Conservation (phyloP, 179 eudicot genomes). For the Sideroxylon spinosum region DNA sequence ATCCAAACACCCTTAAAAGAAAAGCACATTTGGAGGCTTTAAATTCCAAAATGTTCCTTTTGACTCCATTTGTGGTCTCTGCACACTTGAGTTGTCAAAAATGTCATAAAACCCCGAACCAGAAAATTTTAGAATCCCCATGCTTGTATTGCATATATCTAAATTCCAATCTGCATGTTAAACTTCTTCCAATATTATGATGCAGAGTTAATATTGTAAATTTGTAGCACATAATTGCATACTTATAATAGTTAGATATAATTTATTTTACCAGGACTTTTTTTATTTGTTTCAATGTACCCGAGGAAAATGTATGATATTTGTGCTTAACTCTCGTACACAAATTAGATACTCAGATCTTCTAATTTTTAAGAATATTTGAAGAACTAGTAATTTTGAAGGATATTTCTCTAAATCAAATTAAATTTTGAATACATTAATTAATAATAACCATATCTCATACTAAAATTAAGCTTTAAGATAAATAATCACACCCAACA, state of each 20-base stretch:
- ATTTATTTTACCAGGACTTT: too few species aligned
- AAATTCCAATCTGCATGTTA: not conserved
- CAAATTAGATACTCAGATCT: too few species aligned
- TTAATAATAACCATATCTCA: too few species aligned
- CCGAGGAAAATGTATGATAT: too few species aligned
- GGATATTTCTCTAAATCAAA: too few species aligned
- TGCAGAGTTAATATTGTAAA: conserved; percentile 3
- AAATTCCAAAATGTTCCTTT: conserved; percentile 24
- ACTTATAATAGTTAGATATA: conserved; percentile 15
- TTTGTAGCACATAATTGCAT: not conserved
- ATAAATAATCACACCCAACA: too few species aligned
- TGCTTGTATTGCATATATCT: conserved; percentile 15
- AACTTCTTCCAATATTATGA: not conserved
- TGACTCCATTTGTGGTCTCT: conserved; percentile 30
- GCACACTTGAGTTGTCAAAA: conserved; percentile 32
- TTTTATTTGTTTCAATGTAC: too few species aligned
- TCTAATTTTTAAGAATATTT: too few species aligned
- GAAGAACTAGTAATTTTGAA: too few species aligned
- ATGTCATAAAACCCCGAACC: conserved; percentile 28
- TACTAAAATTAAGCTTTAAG: too few species aligned
- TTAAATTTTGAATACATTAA: too few species aligned
- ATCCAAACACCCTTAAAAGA: not conserved
- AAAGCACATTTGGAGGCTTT: conserved; percentile 11
- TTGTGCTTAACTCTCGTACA: too few species aligned
- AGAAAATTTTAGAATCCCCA: conserved; percentile 29